Base-by-base conservation (phyloP, 805 yeast genomes). In the Komagataella kurtzmanii region DNA sequence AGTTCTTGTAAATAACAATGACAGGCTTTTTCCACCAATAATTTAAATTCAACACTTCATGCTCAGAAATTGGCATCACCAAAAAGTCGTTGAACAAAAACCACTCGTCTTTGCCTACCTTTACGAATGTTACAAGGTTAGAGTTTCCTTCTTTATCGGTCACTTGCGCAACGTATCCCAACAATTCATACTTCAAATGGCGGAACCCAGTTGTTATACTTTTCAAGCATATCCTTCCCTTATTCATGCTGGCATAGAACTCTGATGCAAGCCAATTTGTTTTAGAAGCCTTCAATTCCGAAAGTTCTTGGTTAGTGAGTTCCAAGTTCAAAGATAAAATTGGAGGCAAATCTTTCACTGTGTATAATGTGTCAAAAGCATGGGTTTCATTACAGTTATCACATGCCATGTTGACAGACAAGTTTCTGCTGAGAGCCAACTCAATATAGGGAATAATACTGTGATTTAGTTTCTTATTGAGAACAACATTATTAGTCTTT, bases 41-140 rank as follows among this genome's bases (percentile, higher is more conserved):
- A 1, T 80, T 68, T 49, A 88, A 66, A 61, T 88, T 79, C 49
- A 89, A 72, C 0, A 86, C 97, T 58, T 93, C 97, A 12, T 74
- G 76, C 57, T 83, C 87, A 1, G 83, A 74, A 0, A 93, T 73
- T 21, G 80, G 82, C 58, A 80, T 77, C 14, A 90, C 98, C 56
- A 93, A 69, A 65, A 91, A 93, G 65, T 93, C 98, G 62, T 93
- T 93, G 64, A 93, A 88, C 61, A 93, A 64, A 60, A 75, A 80
- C 99, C 99, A 93, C 45, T 57, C 55, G 12, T 18, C 61, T 48
- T 73, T 73, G 14, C 65, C 69, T 3, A 79, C 67, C 54, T 74
- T 74, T 2, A 77, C 73, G 57, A 76, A 77, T 0, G 89, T 75
- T 0, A 86, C 84, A 50, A 83, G 63, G 57, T 81, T 83, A 59